Conservation (phyloP, 176 grass and related monocot species). For the Oryza coarctata region DNA sequence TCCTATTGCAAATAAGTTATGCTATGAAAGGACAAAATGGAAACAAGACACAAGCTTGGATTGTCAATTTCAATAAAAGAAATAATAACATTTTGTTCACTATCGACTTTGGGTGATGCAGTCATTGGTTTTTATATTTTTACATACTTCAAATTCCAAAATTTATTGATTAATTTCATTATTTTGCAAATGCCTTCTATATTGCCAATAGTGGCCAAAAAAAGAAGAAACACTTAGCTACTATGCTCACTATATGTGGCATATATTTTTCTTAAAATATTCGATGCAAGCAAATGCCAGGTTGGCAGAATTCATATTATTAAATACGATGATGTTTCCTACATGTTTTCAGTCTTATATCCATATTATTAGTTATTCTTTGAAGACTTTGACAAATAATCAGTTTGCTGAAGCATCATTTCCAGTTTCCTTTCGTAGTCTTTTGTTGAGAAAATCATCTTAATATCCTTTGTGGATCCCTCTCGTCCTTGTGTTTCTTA, state of each 20-base stretch:
- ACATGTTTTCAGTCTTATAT: no score
- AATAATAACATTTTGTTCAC: no score
- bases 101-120: background rate
- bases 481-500: background rate
- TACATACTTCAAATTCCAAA: background rate
- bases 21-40: background rate
- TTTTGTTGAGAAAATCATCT: no score
- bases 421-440: no score
- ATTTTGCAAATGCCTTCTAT: background rate
- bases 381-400: background rate
- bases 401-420: background rate
- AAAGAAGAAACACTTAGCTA: background rate
- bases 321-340: no score
- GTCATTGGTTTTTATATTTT: background rate
- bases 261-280: background rate
- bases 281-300: background rate
- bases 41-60: background rate
- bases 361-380: background rate
- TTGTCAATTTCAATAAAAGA: background rate
- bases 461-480: no score
- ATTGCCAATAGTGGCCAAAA: no score
- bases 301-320: no score
- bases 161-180: background rate
- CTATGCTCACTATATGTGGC: background rate
- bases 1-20: background rate